phyloP scores from a whole-genome alignment of 1,284 basidiomycete species.

The Trichosporon coremiiforme region DNA sequence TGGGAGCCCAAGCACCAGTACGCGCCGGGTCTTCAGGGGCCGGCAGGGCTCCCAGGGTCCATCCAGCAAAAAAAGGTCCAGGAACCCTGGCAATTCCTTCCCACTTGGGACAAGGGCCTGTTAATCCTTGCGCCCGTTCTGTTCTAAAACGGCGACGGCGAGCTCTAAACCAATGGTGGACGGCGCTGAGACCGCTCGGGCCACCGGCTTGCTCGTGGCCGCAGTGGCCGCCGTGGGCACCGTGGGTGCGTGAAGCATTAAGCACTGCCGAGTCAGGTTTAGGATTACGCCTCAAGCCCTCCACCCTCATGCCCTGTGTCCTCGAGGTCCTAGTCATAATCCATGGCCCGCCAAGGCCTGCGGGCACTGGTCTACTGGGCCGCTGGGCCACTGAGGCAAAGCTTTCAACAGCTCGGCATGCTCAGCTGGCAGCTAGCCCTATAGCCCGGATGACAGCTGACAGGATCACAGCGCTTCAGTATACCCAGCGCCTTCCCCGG shows the following conservation, averaged over 20 bases:
- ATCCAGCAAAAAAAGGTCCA: not conserved
- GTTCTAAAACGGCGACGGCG: slow-evolving; percentile 2
- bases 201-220: not conserved
- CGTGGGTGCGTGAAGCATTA: not conserved
- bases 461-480: too few relatives aligned
- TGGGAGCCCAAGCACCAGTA: not conserved
- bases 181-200: not conserved
- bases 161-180: not conserved
- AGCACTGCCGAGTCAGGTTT: slow-evolving; percentile 9
- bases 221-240: not conserved
- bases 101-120: not conserved
- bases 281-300: not conserved
- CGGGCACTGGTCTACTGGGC: too few relatives aligned
- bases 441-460: too few relatives aligned
- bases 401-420: too few relatives aligned
- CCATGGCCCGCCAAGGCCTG: slow-evolving; percentile 8
- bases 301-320: not conserved
- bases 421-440: too few relatives aligned
- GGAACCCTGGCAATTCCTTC: slow-evolving; percentile 2
- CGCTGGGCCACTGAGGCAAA: too few relatives aligned
- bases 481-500: too few relatives aligned
- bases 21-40: not conserved
- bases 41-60: not conserved
- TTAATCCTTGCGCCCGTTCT: not conserved
- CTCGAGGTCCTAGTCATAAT: not conserved